Conservation (phyloP, 2,329 filamentous ascomycete genomes). For the Cladosporium sp. region DNA sequence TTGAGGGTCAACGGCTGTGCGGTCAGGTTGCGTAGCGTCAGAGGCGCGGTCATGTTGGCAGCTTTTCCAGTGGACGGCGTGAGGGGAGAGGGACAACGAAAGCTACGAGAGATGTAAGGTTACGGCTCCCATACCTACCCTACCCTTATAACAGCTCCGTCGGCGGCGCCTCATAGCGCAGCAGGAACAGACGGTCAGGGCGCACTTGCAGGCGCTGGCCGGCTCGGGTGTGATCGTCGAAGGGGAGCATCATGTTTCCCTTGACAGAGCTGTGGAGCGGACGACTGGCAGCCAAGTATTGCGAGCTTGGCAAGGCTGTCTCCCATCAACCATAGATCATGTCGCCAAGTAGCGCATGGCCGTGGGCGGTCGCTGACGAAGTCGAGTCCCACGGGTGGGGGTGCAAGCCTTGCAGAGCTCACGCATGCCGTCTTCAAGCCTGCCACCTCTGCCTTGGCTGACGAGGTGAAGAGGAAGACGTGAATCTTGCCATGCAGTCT, state of each 20-base stretch:
- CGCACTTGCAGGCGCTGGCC: not conserved
- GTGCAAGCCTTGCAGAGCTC: constrained; percentile 1
- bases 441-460: not conserved
- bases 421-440: not conserved
- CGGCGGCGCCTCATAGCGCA: not conserved
- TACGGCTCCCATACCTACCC: constrained; percentile 1
- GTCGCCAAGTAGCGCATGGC: not conserved
- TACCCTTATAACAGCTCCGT: not conserved
- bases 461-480: not conserved
- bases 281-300: not conserved
- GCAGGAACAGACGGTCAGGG: not conserved
- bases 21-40: constrained; percentile 5
- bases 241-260: not conserved
- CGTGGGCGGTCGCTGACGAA: not conserved
- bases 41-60: constrained; percentile 22
- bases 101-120: not conserved
- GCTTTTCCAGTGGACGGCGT: not conserved
- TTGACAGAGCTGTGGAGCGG: constrained; percentile 8
- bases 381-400: not conserved
- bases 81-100: not conserved
- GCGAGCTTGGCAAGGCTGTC: constrained; percentile 5
- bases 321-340: not conserved
- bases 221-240: not conserved
- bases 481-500: too few relatives aligned
- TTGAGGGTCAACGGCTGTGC: constrained; percentile 62